A percentile compares a stretch with the other conserved stretches of the same genome.
phyloP scores from a whole-genome alignment of 495 filamentous ascomycete genomes.

The Achaetomiella virescens region DNA sequence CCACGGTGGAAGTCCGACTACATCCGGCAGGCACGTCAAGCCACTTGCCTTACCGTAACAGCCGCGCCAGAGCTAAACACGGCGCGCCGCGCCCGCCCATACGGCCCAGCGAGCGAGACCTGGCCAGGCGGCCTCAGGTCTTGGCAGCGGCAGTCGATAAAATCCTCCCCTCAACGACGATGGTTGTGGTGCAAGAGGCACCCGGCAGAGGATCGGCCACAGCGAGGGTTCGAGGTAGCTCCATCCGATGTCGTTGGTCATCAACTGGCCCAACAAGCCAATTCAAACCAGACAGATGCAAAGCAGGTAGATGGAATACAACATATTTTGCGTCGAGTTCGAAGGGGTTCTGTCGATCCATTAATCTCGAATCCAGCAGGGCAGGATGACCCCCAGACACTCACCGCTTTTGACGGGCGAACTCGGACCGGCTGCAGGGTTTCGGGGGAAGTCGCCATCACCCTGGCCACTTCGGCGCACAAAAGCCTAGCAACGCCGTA shows the following conservation, averaged over 20 bases:
- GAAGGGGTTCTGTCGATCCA: not conserved
- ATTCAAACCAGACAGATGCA: not conserved
- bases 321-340: not conserved
- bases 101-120: conserved; percentile 7
- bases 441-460: not conserved
- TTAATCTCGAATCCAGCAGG: no score
- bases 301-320: conserved; percentile 4
- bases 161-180: conserved; percentile 22
- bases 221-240: conserved; percentile 8
- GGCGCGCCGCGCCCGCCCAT: not conserved
- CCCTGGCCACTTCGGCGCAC: no score
- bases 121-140: conserved; percentile 6
- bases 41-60: conserved; percentile 1
- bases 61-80: not conserved
- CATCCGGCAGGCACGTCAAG: conserved; percentile 5
- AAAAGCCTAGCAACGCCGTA: no score
- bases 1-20: not conserved
- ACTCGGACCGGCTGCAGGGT: not conserved
- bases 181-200: conserved; percentile 22
- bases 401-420: not conserved
- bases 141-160: conserved; percentile 12
- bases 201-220: conserved; percentile 14
- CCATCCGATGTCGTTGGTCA: conserved; percentile 20
- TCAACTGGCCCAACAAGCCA: conserved; percentile 27
- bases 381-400: not conserved